Base-by-base conservation (phyloP, 306 rosid species). In the Vigna reflexopilosa region DNA sequence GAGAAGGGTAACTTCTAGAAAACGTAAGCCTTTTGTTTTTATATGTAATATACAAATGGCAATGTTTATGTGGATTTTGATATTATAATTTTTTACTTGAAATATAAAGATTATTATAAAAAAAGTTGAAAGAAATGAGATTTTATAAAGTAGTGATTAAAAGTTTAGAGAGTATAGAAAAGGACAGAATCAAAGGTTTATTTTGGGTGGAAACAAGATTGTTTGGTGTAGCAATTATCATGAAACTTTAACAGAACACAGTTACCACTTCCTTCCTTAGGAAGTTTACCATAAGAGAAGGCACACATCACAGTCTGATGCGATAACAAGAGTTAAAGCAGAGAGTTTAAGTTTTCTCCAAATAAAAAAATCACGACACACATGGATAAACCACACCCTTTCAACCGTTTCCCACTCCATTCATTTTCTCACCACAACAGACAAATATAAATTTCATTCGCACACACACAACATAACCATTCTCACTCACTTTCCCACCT, bases 351-450 rank as follows among this genome's bases (percentile, higher is more conserved):
- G 28, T 56, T 56, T 58, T n/a, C 7, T 11, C n/a, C 3, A 58
- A 26, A 58, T 58, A 58, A 11, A 58, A 58, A 58, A 58, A 67
- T 2, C 16, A 72, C 42, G 24, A 42, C 42, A 16, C 36, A 72
- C 72, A 56, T 45, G 73, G 86, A 78, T 70, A 79, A 81, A 75
- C 71, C 80, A 57, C 76, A 48, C 80, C 36, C 76, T 7, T 13
- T 24, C 61, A 72, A 34, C 58, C 66, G 10, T 57, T 64, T 72
- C 79, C 30, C 50, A 57, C 80, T 75, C 74, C 74, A 44, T 64
- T 72, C 83, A 64, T 66, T 48, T 26, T 47, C 20, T 13, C 28
- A n/a, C 40, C 62, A 49, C 71, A 48, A 16, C 6, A 55, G 30
- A 59, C n/a, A 62, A 66, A 72, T 34, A 72, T 73, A 80, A 84